Base-by-base conservation (phyloP, 1,284 basidiomycete genomes). In the Ustilago trichophora region DNA sequence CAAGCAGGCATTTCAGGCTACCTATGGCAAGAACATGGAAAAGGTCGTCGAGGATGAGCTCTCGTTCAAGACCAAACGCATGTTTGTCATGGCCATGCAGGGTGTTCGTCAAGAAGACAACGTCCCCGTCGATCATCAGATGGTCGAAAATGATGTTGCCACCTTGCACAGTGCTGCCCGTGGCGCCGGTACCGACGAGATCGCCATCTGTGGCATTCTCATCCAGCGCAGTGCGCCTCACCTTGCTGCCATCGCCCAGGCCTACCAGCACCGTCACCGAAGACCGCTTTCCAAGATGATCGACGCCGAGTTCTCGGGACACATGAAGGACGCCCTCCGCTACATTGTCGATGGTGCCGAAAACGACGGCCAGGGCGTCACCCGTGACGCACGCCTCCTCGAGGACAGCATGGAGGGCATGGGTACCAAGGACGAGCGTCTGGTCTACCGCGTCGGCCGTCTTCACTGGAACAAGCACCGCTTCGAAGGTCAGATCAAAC, bases 261-360 rank as follows among this genome's bases (percentile, higher is more conserved):
- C 63, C 18, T 82, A 80, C 73, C 57, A 71, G 41, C 60, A 64
- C 16, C 43, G 53, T 13, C 59, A 71, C 53, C 44, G 68, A 31
- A 50, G 42, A 10, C 32, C 64, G 0, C 57, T 81, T 10, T 75
- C 74, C 15, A 54, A 51, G 29, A 68, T 75, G 57, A 73, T 81
- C 57, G 71, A 80, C 37, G 47, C 55, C 13, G 75, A 77, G 45
- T 76, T 81, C 56, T 70, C 66, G 5, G 78, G 78, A 3, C 80
- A 82, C 56, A 73, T 82, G 65, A 45, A 63, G 41, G 62, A 77
- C 27, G 77, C 75, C 2, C 53, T 80, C 5, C 49, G 80, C 7
- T 76, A 68, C 65, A 80, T 80, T 36, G 72, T 76, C 38, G 67
- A 76, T n/a, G 76, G 73, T 9, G 80, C 69, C 18, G 78, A 81